Evolutionary conservation across 495 filamentous ascomycete species (phyloP).

Genomic region (Aspergillus olivimuriae): DNA sequence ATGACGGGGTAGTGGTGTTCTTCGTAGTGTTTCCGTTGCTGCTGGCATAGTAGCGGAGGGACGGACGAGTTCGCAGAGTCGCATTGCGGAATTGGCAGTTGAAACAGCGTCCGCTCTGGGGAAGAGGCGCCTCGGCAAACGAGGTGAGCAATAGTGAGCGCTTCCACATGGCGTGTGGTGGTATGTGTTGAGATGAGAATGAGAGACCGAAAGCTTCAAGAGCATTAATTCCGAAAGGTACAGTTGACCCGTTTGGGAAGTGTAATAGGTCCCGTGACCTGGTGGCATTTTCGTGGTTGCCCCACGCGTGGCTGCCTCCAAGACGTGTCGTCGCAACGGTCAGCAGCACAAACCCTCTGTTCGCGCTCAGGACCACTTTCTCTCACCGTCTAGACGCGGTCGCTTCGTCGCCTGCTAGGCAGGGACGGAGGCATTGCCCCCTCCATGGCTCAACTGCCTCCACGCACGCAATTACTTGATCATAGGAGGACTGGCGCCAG

Average conservation of each 20-base stretch:
- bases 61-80: constrained; percentile 16
- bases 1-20: not conserved
- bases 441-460: constrained; percentile 12
- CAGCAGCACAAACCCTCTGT: too few species aligned
- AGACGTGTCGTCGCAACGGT: too few species aligned
- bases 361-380: too few species aligned
- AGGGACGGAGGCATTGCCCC: constrained; percentile 1
- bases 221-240: not conserved
- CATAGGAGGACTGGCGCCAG: not conserved
- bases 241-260: constrained; percentile 2
- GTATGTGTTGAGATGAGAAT: not conserved
- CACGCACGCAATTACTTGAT: not conserved
- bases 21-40: constrained; percentile 10
- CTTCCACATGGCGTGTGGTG: constrained; percentile 30
- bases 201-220: not conserved
- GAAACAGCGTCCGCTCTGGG: constrained; percentile 29
- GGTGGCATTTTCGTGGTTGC: constrained; percentile 30
- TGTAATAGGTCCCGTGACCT: constrained; percentile 30
- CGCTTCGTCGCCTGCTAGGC: constrained; percentile 7
- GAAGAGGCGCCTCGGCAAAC: constrained; percentile 18
- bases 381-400: constrained; percentile 6
- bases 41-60: constrained; percentile 29
- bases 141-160: constrained; percentile 12
- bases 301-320: constrained; percentile 1
- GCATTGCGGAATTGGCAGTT: constrained; percentile 35